These are phyloP conservation scores for Mucor circinelloides DNA, from an alignment of 371 early-diverging fungal species.

Conservation along the genomic window DNA sequence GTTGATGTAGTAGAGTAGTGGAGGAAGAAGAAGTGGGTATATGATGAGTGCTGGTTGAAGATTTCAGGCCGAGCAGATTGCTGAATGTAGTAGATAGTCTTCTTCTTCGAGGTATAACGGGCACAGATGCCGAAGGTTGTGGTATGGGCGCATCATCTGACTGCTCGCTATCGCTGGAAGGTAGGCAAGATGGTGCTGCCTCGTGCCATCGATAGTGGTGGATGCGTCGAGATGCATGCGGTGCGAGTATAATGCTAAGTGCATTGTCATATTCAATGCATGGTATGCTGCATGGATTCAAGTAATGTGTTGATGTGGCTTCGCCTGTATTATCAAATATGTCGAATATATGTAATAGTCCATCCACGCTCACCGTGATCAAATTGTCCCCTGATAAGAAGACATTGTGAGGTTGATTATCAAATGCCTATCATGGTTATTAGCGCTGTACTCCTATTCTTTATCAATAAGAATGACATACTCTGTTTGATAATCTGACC, in stretches of 20 bases:
- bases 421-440: constrained; percentile 36
- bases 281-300: constrained; percentile 45
- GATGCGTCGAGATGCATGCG: constrained; percentile 37
- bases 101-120: background rate
- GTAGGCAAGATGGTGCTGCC: background rate
- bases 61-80: constrained; percentile 9
- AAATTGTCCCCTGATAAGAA: constrained; percentile 39
- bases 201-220: constrained; percentile 42
- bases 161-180: background rate
- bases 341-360: constrained; percentile 36
- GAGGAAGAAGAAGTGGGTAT: background rate
- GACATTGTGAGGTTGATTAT: constrained; percentile 50
- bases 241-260: constrained; percentile 38
- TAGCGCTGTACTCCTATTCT: background rate
- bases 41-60: background rate
- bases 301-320: constrained; percentile 16
- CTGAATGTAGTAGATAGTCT: constrained; percentile 21
- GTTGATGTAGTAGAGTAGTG: background rate
- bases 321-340: constrained; percentile 25
- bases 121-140: constrained; percentile 1
- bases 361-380: constrained; percentile 45
- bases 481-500: constrained; percentile 40
- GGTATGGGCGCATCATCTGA: background rate
- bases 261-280: constrained; percentile 43
- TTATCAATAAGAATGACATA: constrained; percentile 8